A percentile compares a stretch with the other conserved stretches of the same genome.
phyloP scores from a whole-genome alignment of 106 monocot genomes.

The Acorus gramineus region DNA sequence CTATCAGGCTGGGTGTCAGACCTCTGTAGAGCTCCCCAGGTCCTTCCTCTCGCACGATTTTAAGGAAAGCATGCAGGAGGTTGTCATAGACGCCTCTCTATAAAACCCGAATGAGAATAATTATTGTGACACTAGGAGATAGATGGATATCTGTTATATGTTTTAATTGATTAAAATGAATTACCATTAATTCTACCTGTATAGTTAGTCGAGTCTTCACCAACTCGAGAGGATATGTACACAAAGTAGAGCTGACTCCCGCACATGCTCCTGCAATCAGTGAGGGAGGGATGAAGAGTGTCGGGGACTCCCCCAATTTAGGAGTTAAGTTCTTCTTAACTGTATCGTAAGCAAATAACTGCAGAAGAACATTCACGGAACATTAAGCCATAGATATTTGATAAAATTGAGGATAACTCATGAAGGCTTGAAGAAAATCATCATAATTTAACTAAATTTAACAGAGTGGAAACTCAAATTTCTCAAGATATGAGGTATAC shows the following conservation, averaged over 20 bases:
- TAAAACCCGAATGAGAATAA: too few relatives aligned
- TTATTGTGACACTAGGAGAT: too few relatives aligned
- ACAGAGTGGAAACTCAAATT: too few relatives aligned
- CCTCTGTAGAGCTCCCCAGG: conserved; percentile 88
- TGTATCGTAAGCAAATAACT: conserved; percentile 88
- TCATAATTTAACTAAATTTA: too few relatives aligned
- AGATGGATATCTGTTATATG: too few relatives aligned
- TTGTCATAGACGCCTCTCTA: conserved; percentile 81
- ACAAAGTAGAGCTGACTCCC: conserved; percentile 80
- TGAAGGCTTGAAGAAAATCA: too few relatives aligned
- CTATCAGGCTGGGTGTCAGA: conserved; percentile 80
- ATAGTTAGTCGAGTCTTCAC: conserved; percentile 89
- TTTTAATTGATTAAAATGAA: too few relatives aligned
- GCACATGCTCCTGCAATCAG: conserved; percentile 86
- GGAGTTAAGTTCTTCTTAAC: conserved; percentile 68
- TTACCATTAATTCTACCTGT: conserved; percentile 32
- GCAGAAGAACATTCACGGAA: conserved; percentile 4
- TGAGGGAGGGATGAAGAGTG: conserved; percentile 54
- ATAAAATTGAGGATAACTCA: too few relatives aligned
- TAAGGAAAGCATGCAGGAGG: conserved; percentile 71
- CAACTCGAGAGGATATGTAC: conserved; percentile 84
- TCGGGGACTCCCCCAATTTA: conserved; percentile 39
- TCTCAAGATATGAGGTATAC: too few relatives aligned
- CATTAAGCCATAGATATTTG: too few relatives aligned
- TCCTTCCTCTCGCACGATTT: conserved; percentile 80